Percentiles rank a stretch among this genome's conserved stretches.
Conservation (phyloP, 768 basidiomycete genomes). For the Leccinellum albellum region DNA sequence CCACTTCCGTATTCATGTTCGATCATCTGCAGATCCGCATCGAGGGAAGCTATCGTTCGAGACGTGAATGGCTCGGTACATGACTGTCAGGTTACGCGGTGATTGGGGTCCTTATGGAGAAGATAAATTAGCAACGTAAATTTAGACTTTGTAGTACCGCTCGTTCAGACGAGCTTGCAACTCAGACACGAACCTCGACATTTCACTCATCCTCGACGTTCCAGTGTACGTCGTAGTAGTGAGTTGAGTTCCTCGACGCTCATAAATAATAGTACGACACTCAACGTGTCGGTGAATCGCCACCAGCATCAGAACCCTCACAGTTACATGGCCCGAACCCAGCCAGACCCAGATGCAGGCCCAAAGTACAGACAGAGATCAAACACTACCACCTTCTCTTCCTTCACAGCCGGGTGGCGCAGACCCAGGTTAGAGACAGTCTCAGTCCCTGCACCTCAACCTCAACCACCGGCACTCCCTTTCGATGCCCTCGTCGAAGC, state of each 20-base stretch:
- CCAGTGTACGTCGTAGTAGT: constrained; percentile 1
- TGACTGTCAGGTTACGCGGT: constrained; percentile 12
- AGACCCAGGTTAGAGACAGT: constrained; percentile 31
- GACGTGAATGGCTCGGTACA: not conserved
- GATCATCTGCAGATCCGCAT: constrained; percentile 27
- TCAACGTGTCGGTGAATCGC: too few relatives aligned
- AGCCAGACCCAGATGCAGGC: constrained; percentile 29
- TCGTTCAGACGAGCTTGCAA: constrained; percentile 1
- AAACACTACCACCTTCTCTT: constrained; percentile 40
- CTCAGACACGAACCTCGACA: constrained; percentile 10
- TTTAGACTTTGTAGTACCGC: constrained; percentile 5
- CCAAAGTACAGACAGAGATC: constrained; percentile 37
- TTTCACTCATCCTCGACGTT: constrained; percentile 7
- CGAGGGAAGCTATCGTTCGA: constrained; percentile 18
- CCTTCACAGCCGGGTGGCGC: constrained; percentile 38
- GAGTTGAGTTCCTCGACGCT: constrained; percentile 6
- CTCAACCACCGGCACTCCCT: constrained; percentile 25
- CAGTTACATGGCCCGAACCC: constrained; percentile 30
- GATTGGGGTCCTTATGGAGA: constrained; percentile 15
- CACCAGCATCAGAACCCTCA: constrained; percentile 7
- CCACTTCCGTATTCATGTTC: constrained; percentile 30
- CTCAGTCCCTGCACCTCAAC: constrained; percentile 17
- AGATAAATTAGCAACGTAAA: constrained; percentile 22
- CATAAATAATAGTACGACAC: too few relatives aligned
- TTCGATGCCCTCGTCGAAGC: constrained; percentile 47